Evolutionary conservation across 176 grass and related monocot species (phyloP).

Genomic region (Secale cereale): DNA sequence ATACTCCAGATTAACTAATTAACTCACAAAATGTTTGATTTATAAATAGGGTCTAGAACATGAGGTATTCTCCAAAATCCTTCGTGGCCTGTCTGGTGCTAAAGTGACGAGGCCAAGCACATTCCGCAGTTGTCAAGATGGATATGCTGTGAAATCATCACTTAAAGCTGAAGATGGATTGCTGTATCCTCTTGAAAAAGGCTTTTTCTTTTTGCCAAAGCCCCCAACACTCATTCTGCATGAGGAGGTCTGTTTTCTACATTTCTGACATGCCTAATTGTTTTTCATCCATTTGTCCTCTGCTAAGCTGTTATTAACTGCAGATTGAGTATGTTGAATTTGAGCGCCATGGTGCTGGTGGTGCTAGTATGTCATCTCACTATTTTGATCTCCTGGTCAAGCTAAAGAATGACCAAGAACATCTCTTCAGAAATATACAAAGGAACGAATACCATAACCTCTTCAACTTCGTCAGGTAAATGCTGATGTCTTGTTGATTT

Average conservation of each 20-base stretch:
- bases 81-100: conserved; percentile 87
- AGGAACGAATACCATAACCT: conserved; percentile 81
- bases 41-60: conserved; percentile 71
- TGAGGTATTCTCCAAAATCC: conserved; percentile 90
- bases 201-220: conserved; percentile 98
- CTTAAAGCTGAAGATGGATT: conserved; percentile 99
- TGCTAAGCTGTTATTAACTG: conserved; percentile 16
- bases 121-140: conserved; percentile 88
- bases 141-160: conserved; percentile 99
- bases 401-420: conserved; percentile 79
- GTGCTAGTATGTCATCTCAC: conserved; percentile 70
- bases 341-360: conserved; percentile 78
- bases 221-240: conserved; percentile 98
- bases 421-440: conserved; percentile 88
- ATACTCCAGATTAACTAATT: neutral
- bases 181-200: conserved; percentile 94
- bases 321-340: conserved; percentile 92
- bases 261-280: neutral
- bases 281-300: conserved; percentile 5
- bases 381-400: conserved; percentile 88
- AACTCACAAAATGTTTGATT: conserved; percentile 8
- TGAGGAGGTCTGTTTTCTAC: conserved; percentile 63
- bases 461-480: conserved; percentile 68
- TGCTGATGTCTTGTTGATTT: neutral
- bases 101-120: conserved; percentile 88